These are phyloP conservation scores for Sonneratia alba DNA, from an alignment of 345 rosid genomes.

Conservation along the genomic window DNA sequence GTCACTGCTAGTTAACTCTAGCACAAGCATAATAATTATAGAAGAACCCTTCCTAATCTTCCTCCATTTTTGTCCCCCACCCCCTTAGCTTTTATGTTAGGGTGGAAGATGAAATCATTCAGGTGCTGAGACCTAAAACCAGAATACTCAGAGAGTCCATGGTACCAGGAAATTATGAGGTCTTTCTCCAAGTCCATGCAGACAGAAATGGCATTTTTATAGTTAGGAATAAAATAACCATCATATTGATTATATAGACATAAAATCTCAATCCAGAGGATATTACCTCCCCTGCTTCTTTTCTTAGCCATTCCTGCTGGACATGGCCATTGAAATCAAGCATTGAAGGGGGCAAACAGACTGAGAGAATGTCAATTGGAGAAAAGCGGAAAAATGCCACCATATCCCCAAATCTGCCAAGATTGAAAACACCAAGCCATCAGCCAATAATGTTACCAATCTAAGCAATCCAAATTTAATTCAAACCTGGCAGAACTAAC, in stretches of 20 bases:
- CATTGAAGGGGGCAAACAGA: conserved; percentile 61
- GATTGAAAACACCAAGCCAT: conserved; percentile 8
- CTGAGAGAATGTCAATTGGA: conserved; percentile 77
- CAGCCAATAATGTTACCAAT: not conserved
- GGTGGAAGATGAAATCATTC: not conserved
- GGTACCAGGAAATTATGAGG: not conserved
- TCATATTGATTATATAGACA: conserved; percentile 1
- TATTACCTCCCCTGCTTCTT: conserved; percentile 73
- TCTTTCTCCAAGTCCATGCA: not conserved
- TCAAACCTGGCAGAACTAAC: conserved; percentile 24
- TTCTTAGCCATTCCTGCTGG: conserved; percentile 68
- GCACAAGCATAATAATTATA: not conserved
- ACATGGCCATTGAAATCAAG: conserved; percentile 54
- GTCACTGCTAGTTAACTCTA: not conserved
- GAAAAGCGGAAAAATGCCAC: conserved; percentile 96
- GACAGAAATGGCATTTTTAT: not conserved
- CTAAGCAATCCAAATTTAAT: not conserved
- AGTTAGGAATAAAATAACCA: not conserved
- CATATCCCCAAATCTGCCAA: conserved; percentile 82
- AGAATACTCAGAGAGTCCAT: not conserved
- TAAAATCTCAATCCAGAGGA: not conserved
- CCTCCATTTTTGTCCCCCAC: not conserved
- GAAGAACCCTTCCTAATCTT: not conserved
- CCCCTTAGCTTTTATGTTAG: not conserved
- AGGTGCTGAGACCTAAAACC: not conserved